These are phyloP conservation scores for Daedaleopsis nitida DNA, from an alignment of 768 basidiomycete species.

Conservation along the genomic window DNA sequence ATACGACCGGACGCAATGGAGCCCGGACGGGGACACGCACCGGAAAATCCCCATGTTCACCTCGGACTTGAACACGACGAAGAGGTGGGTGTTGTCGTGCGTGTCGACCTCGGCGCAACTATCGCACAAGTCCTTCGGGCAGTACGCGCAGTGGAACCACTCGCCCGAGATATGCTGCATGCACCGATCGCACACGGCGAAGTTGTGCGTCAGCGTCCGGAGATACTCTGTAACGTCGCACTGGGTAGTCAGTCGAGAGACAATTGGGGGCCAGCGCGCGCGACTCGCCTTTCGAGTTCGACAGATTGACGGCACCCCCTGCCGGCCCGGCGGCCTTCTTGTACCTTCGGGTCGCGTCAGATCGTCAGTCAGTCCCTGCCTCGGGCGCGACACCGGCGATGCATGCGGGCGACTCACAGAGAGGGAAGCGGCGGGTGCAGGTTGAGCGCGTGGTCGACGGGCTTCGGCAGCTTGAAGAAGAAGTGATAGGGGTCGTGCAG, in stretches of 20 bases:
- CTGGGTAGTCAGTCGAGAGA: too few species aligned
- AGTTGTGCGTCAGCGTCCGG: conserved; percentile 54
- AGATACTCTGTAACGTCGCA: conserved; percentile 55
- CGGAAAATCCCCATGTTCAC: conserved; percentile 22
- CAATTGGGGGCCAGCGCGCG: not conserved
- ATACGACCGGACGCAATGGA: not conserved
- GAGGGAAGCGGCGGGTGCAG: conserved; percentile 65
- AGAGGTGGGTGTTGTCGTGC: conserved; percentile 81
- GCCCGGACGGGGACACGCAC: conserved; percentile 1
- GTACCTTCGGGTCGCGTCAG: conserved; percentile 50
- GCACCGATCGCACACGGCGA: conserved; percentile 86
- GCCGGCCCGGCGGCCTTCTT: conserved; percentile 60
- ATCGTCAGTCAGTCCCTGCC: conserved; percentile 4
- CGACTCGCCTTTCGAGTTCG: conserved; percentile 58
- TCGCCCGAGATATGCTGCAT: conserved; percentile 79
- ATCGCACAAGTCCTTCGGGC: conserved; percentile 84
- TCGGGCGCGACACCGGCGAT: conserved; percentile 8
- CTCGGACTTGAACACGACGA: conserved; percentile 84
- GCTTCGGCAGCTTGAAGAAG: conserved; percentile 86
- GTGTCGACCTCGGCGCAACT: conserved; percentile 80
- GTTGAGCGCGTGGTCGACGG: conserved; percentile 66
- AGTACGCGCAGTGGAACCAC: conserved; percentile 92
- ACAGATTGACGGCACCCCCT: conserved; percentile 37
- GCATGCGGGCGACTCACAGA: conserved; percentile 48
- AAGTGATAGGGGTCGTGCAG: conserved; percentile 84